Conservation (phyloP, 495 filamentous ascomycete species). For the Tuber microsphaerosporum region DNA sequence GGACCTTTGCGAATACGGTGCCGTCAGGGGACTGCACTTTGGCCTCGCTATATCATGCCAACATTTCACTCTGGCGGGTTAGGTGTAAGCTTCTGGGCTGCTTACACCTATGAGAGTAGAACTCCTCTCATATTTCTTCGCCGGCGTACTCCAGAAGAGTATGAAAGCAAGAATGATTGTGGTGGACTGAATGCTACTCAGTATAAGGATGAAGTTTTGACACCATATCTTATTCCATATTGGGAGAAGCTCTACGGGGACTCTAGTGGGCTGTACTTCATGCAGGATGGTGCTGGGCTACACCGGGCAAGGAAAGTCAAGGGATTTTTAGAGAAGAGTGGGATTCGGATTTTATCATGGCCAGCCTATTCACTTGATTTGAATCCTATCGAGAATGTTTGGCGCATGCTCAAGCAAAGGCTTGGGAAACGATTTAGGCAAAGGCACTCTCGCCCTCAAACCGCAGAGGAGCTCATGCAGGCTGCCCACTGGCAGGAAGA, state of each 20-base stretch:
- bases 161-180: neutral
- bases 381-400: neutral
- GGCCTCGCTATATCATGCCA: no score
- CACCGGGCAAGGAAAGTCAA: neutral
- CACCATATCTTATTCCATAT: constrained; percentile 2
- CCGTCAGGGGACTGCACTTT: no score
- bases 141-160: neutral
- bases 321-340: neutral
- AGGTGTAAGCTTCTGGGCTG: no score
- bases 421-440: constrained; percentile 9
- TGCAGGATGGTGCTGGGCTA: constrained; percentile 7
- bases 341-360: neutral
- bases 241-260: neutral
- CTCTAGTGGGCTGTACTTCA: neutral
- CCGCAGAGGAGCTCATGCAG: neutral
- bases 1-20: no score
- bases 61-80: no score
- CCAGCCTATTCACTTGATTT: constrained; percentile 6
- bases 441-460: neutral
- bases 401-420: constrained; percentile 8
- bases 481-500: constrained; percentile 6
- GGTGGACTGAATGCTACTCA: neutral
- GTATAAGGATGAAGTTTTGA: constrained; percentile 8
- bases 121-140: no score
- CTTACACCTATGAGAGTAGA: no score